phyloP scores from a whole-genome alignment of 2,329 filamentous ascomycete genomes.

The Xylariales sp. region DNA sequence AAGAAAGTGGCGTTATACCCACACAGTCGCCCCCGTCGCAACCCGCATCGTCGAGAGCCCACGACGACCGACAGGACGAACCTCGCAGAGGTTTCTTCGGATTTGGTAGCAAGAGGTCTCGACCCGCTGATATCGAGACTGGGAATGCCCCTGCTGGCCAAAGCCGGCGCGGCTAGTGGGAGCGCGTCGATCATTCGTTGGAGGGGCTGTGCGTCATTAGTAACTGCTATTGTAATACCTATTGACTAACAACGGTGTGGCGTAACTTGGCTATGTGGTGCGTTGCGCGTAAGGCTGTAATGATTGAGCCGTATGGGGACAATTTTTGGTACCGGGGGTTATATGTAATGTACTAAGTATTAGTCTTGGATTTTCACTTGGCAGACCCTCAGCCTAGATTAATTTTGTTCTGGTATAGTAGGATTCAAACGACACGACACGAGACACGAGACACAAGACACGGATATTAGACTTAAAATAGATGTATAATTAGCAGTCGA shows the following conservation, averaged over 20 bases:
- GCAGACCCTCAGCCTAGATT: neutral
- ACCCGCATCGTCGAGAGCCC: conserved; percentile 44
- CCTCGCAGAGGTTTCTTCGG: conserved; percentile 47
- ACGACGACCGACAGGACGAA: conserved; percentile 40
- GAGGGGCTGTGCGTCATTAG: conserved; percentile 15
- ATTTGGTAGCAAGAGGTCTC: conserved; percentile 49
- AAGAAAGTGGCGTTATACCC: conserved; percentile 43
- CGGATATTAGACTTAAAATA: neutral
- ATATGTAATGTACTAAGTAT: neutral
- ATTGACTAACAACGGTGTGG: conserved; percentile 22
- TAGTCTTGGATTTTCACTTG: conserved; percentile 1
- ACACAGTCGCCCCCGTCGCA: conserved; percentile 34
- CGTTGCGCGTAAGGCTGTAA: neutral
- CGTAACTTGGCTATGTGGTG: conserved; percentile 6
- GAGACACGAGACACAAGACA: neutral
- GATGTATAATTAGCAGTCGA: conserved; percentile 18
- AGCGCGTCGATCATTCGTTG: neutral
- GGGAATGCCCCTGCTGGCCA: conserved; percentile 35
- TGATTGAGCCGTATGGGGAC: neutral
- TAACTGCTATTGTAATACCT: conserved; percentile 21
- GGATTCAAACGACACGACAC: neutral
- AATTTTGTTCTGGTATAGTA: neutral
- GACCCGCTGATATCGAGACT: conserved; percentile 47
- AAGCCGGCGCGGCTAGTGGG: conserved; percentile 37
- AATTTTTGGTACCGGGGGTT: neutral